Evolutionary conservation across 1,139 yeast species (phyloP).

Genomic region (Nakaseomyces kungkrabaensis): DNA sequence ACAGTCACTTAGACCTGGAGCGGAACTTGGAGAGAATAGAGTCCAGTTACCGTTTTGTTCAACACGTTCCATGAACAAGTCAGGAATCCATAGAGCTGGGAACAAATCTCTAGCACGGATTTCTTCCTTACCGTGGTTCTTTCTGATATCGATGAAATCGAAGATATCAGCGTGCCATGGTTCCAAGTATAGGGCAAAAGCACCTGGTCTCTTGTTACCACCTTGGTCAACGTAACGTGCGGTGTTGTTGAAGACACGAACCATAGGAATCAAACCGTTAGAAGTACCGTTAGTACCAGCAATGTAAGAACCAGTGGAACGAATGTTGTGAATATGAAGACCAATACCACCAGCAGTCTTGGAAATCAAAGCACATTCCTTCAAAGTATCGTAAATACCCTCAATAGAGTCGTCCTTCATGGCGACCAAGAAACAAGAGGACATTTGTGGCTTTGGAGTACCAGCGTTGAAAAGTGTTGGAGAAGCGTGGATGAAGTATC

Average conservation of each 20-base stretch:
- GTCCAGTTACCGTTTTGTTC: constrained; percentile 73
- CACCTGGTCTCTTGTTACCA: constrained; percentile 90
- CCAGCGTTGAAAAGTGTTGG: constrained; percentile 89
- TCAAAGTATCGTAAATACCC: constrained; percentile 78
- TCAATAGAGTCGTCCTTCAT: constrained; percentile 87
- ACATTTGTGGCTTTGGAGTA: constrained; percentile 73
- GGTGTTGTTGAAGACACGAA: constrained; percentile 79
- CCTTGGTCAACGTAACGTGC: constrained; percentile 92
- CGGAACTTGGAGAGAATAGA: constrained; percentile 78
- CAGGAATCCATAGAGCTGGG: constrained; percentile 84
- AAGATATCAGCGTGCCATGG: constrained; percentile 88
- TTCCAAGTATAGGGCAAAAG: constrained; percentile 77
- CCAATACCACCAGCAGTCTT: constrained; percentile 92
- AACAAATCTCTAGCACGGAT: constrained; percentile 80
- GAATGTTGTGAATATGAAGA: constrained; percentile 68
- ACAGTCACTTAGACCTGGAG: constrained; percentile 69
- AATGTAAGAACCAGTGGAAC: constrained; percentile 76
- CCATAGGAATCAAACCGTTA: constrained; percentile 82
- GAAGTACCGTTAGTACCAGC: constrained; percentile 91
- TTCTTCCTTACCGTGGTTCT: constrained; percentile 88
- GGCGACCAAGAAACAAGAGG: constrained; percentile 78
- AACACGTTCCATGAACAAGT: constrained; percentile 81
- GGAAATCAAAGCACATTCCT: constrained; percentile 76
- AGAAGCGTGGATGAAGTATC: constrained; percentile 79
- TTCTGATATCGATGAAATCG: constrained; percentile 72